A percentile compares a stretch with the other conserved stretches of the same genome.
These are phyloP conservation scores for Russula earlei DNA, from an alignment of 768 basidiomycete genomes.

Conservation along the genomic window DNA sequence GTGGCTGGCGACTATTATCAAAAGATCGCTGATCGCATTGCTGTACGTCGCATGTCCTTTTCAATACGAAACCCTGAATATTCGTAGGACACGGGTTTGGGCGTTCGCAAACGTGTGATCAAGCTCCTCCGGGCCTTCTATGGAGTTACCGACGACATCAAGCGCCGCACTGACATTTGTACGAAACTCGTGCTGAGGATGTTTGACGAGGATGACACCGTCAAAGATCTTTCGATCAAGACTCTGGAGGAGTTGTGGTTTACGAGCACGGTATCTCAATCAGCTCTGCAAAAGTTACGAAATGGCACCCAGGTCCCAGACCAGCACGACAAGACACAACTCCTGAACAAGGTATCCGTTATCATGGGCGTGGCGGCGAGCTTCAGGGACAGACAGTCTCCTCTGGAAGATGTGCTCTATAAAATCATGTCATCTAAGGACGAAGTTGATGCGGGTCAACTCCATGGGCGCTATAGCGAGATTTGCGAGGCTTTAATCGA, in stretches of 20 bases:
- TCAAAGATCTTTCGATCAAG: conserved; percentile 88
- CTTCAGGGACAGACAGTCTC: conserved; percentile 76
- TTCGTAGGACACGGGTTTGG: conserved; percentile 81
- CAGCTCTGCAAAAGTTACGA: conserved; percentile 26
- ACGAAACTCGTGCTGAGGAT: conserved; percentile 74
- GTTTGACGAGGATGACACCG: conserved; percentile 88
- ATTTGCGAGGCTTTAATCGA: conserved; percentile 84
- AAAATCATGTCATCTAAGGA: conserved; percentile 71
- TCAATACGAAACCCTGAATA: background rate
- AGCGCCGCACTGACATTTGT: conserved; percentile 68
- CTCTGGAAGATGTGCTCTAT: conserved; percentile 76
- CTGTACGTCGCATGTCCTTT: conserved; percentile 40
- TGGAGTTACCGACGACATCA: conserved; percentile 45
- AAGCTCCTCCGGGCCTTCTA: conserved; percentile 87
- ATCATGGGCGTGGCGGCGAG: conserved; percentile 80
- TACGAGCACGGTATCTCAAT: conserved; percentile 23
- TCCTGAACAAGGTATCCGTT: conserved; percentile 60
- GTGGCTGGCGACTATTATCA: conserved; percentile 87
- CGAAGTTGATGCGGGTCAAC: conserved; percentile 38
- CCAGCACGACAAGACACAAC: conserved; percentile 41
- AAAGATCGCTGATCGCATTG: conserved; percentile 82
- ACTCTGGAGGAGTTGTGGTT: conserved; percentile 92
- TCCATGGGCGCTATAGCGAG: conserved; percentile 65
- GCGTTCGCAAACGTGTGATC: conserved; percentile 92
- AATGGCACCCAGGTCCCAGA: conserved; percentile 23